Percentiles rank a stretch among this genome's conserved stretches.
Conservation (phyloP, 306 rosid genomes). For the Trifolium repens region DNA sequence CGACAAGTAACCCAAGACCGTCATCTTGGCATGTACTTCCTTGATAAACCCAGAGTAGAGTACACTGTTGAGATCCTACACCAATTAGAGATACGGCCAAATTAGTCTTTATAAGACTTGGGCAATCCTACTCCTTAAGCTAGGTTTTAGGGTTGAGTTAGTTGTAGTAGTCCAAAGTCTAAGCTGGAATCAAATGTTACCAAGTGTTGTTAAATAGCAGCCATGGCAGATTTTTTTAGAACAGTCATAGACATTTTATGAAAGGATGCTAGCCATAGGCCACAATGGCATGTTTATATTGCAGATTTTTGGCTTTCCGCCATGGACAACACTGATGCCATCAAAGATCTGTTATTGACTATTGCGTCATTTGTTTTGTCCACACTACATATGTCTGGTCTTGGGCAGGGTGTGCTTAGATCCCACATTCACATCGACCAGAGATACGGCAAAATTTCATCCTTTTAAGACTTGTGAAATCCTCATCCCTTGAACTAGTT, state of each 20-base stretch:
- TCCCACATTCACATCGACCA: neutral
- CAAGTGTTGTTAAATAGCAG: neutral
- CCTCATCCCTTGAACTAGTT: neutral
- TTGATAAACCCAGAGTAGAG: neutral
- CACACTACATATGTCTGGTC: neutral
- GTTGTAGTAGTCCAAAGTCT: neutral
- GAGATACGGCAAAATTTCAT: neutral
- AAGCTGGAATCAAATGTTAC: neutral
- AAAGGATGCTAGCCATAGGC: neutral
- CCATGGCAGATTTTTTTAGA: neutral
- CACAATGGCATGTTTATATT: neutral
- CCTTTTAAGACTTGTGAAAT: neutral
- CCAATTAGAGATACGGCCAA: neutral
- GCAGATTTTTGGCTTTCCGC: neutral
- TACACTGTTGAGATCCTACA: neutral
- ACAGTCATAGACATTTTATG: neutral
- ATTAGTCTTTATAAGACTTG: slow-evolving; percentile 4
- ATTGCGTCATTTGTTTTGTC: neutral
- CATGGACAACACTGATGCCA: no score
- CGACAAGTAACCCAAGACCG: neutral
- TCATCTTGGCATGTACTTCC: neutral
- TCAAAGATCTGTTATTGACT: neutral
- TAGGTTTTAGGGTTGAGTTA: neutral
- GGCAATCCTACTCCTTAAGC: neutral
- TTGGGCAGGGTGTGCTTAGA: slow-evolving; percentile 1